Evolutionary conservation across 2,329 filamentous ascomycete genomes (phyloP), one percentile per base, ranked within the genome.

Genomic region (Chalara sp.): DNA sequence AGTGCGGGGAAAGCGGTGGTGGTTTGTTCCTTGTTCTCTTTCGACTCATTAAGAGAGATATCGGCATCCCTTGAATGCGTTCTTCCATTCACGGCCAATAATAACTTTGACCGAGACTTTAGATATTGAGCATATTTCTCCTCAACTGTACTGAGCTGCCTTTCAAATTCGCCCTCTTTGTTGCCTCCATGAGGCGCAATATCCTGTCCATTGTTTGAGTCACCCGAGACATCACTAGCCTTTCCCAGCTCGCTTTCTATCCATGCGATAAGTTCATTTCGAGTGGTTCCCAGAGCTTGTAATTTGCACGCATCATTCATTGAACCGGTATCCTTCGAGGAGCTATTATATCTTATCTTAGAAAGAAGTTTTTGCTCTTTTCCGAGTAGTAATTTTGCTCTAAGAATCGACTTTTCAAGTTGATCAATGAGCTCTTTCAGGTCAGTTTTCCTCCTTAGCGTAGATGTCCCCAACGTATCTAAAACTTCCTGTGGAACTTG

Each of bases 221-320:
- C 67, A 5, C 73, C 71, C 1, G 56, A 41, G 6, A 45, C 43
- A 10, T 65, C 62, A 32, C 58, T 59, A 12, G 79, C 78, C 49
- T 77, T 79, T 47, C 72, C 68, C 28, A 86, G 67, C 62, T 85
- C 83, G 5, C 68, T 69, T 63, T 86, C 82, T 51, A 86, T 83
- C 82, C 82, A 86, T 51, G 67, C 71, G 52, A 86, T 84, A 47
- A 86, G 71, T 54, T 80, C 78, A 47, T 76, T 75, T 12, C 83
- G 73, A 8, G 81, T 79, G 6, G 68, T 68, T 41, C 72, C 74
- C 7, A 86, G 67, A 11, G 82, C 82, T 45, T 73, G 69, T 3
- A 81, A 43, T 43, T 56, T 56, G 43, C 44, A 33, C 13, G 51
- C 52, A 44, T 50, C 44, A 29, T n/a, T 50, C 6, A 8, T 46